Percentiles rank a stretch among this genome's conserved stretches.
phyloP scores from a whole-genome alignment of 2,329 filamentous ascomycete species.

The Helminthosporium solani region DNA sequence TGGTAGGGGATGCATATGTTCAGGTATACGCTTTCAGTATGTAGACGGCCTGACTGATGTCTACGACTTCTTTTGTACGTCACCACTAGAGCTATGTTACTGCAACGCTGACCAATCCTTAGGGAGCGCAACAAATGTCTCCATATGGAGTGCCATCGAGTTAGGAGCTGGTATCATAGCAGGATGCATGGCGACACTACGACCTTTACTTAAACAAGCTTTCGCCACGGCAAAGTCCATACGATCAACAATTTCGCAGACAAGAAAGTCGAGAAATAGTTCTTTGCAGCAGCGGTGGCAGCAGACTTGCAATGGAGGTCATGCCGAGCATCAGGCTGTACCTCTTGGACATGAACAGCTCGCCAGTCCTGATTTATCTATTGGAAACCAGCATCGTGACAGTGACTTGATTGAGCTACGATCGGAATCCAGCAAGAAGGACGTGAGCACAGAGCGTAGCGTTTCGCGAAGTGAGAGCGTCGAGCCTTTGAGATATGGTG shows the following conservation, averaged over 20 bases:
- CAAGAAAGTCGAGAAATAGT: slow-evolving; percentile 1
- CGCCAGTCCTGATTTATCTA: background rate
- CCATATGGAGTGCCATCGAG: slow-evolving; percentile 40
- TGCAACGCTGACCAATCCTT: slow-evolving; percentile 6
- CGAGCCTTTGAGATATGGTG: background rate
- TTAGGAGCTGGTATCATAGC: slow-evolving; percentile 44
- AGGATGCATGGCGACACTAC: slow-evolving; percentile 51
- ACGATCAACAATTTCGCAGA: slow-evolving; percentile 13
- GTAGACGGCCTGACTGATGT: slow-evolving; percentile 42
- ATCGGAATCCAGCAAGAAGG: slow-evolving; percentile 2
- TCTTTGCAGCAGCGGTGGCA: slow-evolving; percentile 1
- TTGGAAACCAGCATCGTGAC: background rate
- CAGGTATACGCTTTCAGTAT: slow-evolving; percentile 54
- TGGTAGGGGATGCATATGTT: slow-evolving; percentile 54
- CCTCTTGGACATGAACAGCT: background rate
- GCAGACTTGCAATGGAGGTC: background rate
- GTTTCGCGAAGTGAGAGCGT: background rate
- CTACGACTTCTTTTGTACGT: slow-evolving; percentile 48
- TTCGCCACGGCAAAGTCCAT: slow-evolving; percentile 9
- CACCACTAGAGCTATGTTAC: background rate
- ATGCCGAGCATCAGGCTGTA: background rate
- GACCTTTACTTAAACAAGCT: slow-evolving; percentile 43
- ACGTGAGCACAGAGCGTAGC: slow-evolving; percentile 10
- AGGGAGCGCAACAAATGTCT: slow-evolving; percentile 48
- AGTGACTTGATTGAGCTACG: slow-evolving; percentile 2